Evolutionary conservation across 495 filamentous ascomycete genomes (phyloP).

Genomic region (Aspergillus olivimuriae): DNA sequence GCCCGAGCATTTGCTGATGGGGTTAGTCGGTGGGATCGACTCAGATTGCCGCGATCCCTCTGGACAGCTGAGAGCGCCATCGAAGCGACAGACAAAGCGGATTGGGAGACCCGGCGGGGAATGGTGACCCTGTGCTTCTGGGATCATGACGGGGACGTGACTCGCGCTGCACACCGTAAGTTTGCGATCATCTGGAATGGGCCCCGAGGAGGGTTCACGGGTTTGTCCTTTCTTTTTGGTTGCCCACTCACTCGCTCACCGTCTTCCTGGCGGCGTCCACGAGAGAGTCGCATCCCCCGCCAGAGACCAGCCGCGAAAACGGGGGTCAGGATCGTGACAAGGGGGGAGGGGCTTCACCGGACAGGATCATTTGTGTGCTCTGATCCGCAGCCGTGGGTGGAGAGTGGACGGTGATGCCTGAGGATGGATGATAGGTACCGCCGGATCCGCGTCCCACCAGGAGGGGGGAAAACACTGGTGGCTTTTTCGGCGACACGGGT

Average conservation of each 20-base stretch:
- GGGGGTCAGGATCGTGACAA: too few relatives aligned
- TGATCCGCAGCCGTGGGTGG: too few relatives aligned
- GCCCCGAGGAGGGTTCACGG: too few relatives aligned
- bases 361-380: too few relatives aligned
- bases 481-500: slow-evolving; percentile 20
- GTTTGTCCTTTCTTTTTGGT: background rate
- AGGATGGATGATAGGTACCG: slow-evolving; percentile 24
- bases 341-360: too few relatives aligned
- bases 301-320: too few relatives aligned
- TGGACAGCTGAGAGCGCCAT: too few relatives aligned
- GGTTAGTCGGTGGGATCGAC: background rate
- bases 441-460: slow-evolving; percentile 28
- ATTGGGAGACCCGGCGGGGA: too few relatives aligned
- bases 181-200: slow-evolving; percentile 5
- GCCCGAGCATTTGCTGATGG: too few relatives aligned
- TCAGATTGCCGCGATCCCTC: background rate
- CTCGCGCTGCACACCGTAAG: slow-evolving; percentile 10
- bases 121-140: background rate
- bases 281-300: too few relatives aligned
- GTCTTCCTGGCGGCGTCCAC: background rate
- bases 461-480: slow-evolving; percentile 8
- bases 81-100: too few relatives aligned
- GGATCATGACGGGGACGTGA: slow-evolving; percentile 1
- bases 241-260: background rate
- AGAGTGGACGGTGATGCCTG: slow-evolving; percentile 4